phyloP scores from a whole-genome alignment of 441 rosid species.

The Adansonia rubrostipa region DNA sequence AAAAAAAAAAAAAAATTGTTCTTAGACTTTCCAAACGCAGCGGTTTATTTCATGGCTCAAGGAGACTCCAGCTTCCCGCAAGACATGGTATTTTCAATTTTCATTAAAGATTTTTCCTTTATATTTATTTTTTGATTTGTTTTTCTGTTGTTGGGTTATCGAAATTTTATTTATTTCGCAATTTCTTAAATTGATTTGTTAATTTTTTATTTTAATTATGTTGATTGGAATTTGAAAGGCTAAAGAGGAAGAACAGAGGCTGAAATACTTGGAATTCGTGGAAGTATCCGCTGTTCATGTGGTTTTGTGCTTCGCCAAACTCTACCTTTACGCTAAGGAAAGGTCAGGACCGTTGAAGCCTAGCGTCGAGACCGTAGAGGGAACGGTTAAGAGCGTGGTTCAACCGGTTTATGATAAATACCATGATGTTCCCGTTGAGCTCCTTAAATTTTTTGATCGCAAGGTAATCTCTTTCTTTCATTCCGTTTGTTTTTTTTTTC shows the following conservation, averaged over 20 bases:
- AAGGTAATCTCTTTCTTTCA: conserved; percentile 48
- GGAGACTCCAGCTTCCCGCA: conserved; percentile 37
- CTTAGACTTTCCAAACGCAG: neutral
- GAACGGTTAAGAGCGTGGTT: conserved; percentile 79
- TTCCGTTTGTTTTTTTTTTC: neutral
- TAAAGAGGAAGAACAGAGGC: conserved; percentile 53
- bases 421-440: conserved; percentile 71
- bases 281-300: conserved; percentile 80
- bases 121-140: neutral
- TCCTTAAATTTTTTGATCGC: conserved; percentile 84
- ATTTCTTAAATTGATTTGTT: neutral
- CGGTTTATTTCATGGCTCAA: conserved; percentile 46
- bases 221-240: conserved; percentile 32
- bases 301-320: conserved; percentile 49
- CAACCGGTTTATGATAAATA: conserved; percentile 81
- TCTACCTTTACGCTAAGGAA: conserved; percentile 82
- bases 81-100: conserved; percentile 43
- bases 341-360: conserved; percentile 83
- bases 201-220: neutral
- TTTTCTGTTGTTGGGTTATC: neutral
- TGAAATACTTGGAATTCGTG: conserved; percentile 84
- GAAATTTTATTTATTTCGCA: neutral
- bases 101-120: neutral
- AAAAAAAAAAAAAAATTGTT: neutral
- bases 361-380: conserved; percentile 89